A percentile compares a stretch with the other conserved stretches of the same genome.
These are phyloP conservation scores for Dothiorella sarmentorum DNA, from an alignment of 2,329 filamentous ascomycete species.

Conservation along the genomic window DNA sequence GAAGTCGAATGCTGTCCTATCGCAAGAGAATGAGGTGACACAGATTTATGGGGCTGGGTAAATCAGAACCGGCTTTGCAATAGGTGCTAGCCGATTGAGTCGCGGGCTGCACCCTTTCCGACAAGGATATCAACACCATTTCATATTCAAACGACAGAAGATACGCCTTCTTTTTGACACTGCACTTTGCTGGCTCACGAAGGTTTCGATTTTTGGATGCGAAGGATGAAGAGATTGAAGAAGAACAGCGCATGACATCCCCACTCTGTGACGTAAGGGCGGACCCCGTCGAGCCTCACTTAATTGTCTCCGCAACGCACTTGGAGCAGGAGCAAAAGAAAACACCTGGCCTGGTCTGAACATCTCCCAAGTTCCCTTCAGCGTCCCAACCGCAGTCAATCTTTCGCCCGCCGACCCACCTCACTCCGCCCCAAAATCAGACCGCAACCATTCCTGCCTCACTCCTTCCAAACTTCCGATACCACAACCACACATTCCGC, in stretches of 20 bases:
- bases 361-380: neutral
- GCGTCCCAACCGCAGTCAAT: no score
- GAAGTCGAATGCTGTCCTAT: no score
- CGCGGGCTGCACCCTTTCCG: no score
- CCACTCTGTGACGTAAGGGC: neutral
- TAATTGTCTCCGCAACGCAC: slow-evolving; percentile 4
- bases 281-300: neutral
- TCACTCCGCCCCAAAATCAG: neutral
- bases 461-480: neutral
- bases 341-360: neutral
- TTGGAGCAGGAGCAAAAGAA: slow-evolving; percentile 1
- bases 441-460: neutral
- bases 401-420: neutral
- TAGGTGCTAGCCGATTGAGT: no score
- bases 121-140: no score
- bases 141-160: no score
- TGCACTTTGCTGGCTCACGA: neutral
- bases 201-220: neutral
- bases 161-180: no score
- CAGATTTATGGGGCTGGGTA: no score
- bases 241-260: neutral
- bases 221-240: neutral
- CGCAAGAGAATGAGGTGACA: no score
- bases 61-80: no score
- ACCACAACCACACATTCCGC: neutral